Conservation (phyloP, 179 eudicot species). For the Camellia oleifera region DNA sequence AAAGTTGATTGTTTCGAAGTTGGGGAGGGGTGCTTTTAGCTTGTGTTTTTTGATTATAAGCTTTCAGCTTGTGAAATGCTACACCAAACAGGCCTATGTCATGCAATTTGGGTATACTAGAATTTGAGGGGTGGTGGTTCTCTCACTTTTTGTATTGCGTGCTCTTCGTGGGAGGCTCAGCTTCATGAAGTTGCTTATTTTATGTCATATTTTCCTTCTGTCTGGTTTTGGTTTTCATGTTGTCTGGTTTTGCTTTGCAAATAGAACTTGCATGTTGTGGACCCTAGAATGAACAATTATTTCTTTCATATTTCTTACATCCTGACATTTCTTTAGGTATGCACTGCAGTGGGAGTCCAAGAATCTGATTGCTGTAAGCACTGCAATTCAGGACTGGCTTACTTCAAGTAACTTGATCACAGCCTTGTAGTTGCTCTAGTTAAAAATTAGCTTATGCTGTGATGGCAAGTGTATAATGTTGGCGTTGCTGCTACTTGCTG, state of each 20-base stretch:
- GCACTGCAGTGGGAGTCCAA: slow-evolving; percentile 96
- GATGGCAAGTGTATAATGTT: slow-evolving; percentile 13
- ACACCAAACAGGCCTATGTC: background rate
- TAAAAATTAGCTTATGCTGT: background rate
- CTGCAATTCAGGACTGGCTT: slow-evolving; percentile 97
- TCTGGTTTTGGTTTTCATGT: background rate
- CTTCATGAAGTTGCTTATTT: background rate
- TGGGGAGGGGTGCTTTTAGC: too few species aligned
- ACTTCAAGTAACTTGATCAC: slow-evolving; percentile 64
- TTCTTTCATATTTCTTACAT: background rate
- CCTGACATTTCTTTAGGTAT: slow-evolving; percentile 52
- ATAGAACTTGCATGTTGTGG: background rate
- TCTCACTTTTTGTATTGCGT: too few species aligned
- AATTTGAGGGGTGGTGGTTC: too few species aligned
- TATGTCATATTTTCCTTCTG: background rate
- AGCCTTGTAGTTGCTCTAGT: slow-evolving; percentile 2
- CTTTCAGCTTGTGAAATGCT: too few species aligned
- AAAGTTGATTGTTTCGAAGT: too few species aligned
- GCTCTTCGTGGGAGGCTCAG: background rate
- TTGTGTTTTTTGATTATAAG: too few species aligned
- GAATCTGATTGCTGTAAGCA: slow-evolving; percentile 93
- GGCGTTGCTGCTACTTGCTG: slow-evolving; percentile 26
- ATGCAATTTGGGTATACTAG: background rate
- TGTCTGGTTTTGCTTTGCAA: background rate
- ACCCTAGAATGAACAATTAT: background rate